phyloP scores from a whole-genome alignment of 2,329 filamentous ascomycete species.

The Teratosphaeriaceae sp. region DNA sequence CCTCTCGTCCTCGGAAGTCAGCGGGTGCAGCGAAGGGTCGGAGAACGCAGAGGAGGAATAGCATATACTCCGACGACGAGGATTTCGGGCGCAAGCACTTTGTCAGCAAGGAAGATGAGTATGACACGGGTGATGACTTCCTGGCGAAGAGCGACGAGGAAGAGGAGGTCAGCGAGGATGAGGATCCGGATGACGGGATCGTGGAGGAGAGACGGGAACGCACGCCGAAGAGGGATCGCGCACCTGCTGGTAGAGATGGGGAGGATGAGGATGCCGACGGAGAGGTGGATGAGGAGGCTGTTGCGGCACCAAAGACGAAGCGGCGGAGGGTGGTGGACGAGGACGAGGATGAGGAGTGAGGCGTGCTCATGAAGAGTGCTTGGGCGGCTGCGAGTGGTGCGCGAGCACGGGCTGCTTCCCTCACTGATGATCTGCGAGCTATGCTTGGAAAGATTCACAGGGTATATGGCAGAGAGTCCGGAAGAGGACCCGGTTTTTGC shows the following conservation, averaged over 20 bases:
- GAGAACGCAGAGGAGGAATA: conserved; percentile 32
- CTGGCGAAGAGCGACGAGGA: conserved; percentile 71
- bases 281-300: conserved; percentile 34
- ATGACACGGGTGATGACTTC: conserved; percentile 74
- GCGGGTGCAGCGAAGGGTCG: too few relatives aligned
- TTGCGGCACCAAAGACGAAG: conserved; percentile 31
- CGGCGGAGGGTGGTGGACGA: conserved; percentile 40
- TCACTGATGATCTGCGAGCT: too few relatives aligned
- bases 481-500: too few relatives aligned
- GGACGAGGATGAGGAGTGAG: conserved; percentile 40
- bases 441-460: too few relatives aligned
- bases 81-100: conserved; percentile 64
- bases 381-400: too few relatives aligned
- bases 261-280: conserved; percentile 20
- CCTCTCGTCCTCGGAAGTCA: conserved; percentile 20
- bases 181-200: conserved; percentile 35
- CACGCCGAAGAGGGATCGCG: conserved; percentile 35
- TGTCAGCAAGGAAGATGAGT: conserved; percentile 61
- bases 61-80: conserved; percentile 63
- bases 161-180: conserved; percentile 49
- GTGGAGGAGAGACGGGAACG: conserved; percentile 23
- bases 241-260: conserved; percentile 24
- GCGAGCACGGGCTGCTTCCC: too few relatives aligned
- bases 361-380: too few relatives aligned
- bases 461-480: too few relatives aligned